Evolutionary conservation across 2,329 filamentous ascomycete genomes (phyloP).

Genomic region (Paecilomyces niveus): DNA sequence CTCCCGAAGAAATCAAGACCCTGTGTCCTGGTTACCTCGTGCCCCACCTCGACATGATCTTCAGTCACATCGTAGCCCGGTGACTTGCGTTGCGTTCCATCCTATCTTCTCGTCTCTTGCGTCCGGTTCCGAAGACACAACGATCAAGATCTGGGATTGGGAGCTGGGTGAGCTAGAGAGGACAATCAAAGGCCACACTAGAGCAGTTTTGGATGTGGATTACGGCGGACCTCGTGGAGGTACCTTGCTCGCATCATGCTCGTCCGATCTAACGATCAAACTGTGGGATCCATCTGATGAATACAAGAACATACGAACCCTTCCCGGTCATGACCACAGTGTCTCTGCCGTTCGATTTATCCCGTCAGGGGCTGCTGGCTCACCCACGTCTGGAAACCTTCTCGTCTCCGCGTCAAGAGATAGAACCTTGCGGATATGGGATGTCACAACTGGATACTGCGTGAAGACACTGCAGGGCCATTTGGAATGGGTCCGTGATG

Average conservation of each 20-base stretch:
- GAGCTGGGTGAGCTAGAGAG: constrained; percentile 83
- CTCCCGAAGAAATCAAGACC: constrained; percentile 74
- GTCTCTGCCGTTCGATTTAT: constrained; percentile 86
- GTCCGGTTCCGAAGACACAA: constrained; percentile 84
- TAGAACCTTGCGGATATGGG: constrained; percentile 81
- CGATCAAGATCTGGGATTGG: constrained; percentile 97
- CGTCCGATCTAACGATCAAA: constrained; percentile 86
- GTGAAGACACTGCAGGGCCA: constrained; percentile 85
- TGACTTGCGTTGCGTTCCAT: constrained; percentile 88
- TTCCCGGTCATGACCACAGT: constrained; percentile 87
- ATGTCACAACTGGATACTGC: constrained; percentile 87
- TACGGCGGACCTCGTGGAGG: constrained; percentile 79
- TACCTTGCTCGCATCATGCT: constrained; percentile 75
- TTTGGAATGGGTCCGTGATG: constrained; percentile 83
- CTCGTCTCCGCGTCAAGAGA: constrained; percentile 82
- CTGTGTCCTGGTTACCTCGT: constrained; percentile 77
- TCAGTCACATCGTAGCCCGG: constrained; percentile 70
- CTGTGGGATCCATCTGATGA: constrained; percentile 88
- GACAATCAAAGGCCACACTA: constrained; percentile 88
- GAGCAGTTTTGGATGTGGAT: constrained; percentile 79
- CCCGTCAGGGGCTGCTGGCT: constrained; percentile 70
- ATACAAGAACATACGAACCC: constrained; percentile 89
- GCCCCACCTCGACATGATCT: constrained; percentile 74
- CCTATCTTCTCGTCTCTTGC: constrained; percentile 85
- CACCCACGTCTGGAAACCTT: constrained; percentile 72